phyloP scores from a whole-genome alignment of 1,139 yeast species.

The Arxiozyma bovina region DNA sequence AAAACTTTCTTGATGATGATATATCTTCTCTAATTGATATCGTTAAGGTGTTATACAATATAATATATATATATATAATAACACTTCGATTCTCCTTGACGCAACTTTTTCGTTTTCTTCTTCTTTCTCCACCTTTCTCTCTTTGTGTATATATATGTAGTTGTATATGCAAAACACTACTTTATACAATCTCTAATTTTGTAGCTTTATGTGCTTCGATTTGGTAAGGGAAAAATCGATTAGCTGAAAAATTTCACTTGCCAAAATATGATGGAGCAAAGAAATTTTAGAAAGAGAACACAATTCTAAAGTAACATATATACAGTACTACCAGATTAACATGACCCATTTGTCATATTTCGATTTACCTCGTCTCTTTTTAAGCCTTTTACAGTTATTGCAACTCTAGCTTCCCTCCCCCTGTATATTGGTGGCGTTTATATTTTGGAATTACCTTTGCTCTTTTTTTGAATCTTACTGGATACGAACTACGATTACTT shows the following conservation, averaged over 20 bases:
- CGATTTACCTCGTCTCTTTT: neutral
- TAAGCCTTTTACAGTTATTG: neutral
- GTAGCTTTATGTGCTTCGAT: neutral
- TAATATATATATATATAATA: too few species aligned
- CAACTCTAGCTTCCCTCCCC: neutral
- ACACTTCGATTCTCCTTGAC: neutral
- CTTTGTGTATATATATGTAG: too few species aligned
- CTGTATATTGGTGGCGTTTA: neutral
- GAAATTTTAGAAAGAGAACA: too few species aligned
- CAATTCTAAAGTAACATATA: too few species aligned
- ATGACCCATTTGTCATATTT: too few species aligned
- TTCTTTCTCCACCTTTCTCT: neutral
- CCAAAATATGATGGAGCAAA: neutral
- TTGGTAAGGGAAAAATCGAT: neutral
- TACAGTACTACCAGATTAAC: too few species aligned
- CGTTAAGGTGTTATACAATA: too few species aligned
- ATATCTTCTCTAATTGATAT: neutral
- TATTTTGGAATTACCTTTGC: neutral
- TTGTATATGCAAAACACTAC: too few species aligned
- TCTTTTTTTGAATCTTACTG: neutral
- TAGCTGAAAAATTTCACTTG: neutral
- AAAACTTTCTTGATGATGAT: neutral
- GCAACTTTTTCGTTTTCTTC: too few species aligned
- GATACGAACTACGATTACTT: neutral
- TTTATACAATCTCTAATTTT: too few species aligned